These are phyloP conservation scores for Plenodomus lindquistii DNA, from an alignment of 2,329 filamentous ascomycete genomes.

Conservation along the genomic window DNA sequence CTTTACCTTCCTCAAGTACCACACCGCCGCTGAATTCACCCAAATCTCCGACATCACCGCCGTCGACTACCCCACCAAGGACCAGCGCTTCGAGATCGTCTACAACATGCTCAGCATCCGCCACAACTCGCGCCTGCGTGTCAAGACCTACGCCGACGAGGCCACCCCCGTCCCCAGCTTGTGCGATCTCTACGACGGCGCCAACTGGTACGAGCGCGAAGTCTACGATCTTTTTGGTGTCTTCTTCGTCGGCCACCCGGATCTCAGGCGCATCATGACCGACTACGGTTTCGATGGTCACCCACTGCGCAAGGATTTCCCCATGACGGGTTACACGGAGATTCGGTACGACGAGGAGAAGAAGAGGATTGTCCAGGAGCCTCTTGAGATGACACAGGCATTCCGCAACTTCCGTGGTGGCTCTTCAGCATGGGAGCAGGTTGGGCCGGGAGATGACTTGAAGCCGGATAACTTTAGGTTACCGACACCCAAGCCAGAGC, in stretches of 20 bases:
- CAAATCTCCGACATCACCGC: slow-evolving; percentile 90
- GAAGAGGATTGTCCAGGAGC: slow-evolving; percentile 98
- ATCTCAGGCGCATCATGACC: slow-evolving; percentile 97
- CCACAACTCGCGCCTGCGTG: slow-evolving; percentile 93
- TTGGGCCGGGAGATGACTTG: slow-evolving; percentile 72
- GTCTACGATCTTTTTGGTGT: slow-evolving; percentile 97
- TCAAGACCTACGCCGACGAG: slow-evolving; percentile 99
- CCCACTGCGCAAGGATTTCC: slow-evolving; percentile 96
- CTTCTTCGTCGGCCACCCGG: slow-evolving; percentile 93
- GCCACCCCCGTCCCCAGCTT: slow-evolving; percentile 90
- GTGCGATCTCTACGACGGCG: slow-evolving; percentile 84
- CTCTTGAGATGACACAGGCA: slow-evolving; percentile 94
- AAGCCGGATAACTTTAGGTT: slow-evolving; percentile 88
- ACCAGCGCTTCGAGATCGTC: slow-evolving; percentile 95
- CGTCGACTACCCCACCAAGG: slow-evolving; percentile 92
- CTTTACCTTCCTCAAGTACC: slow-evolving; percentile 94
- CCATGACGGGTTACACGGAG: slow-evolving; percentile 96
- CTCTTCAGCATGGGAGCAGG: slow-evolving; percentile 65
- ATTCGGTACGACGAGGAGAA: slow-evolving; percentile 99
- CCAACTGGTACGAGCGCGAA: slow-evolving; percentile 98
- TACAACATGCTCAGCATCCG: slow-evolving; percentile 96
- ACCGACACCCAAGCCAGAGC: slow-evolving; percentile 92
- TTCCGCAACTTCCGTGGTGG: slow-evolving; percentile 98
- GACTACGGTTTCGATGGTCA: slow-evolving; percentile 99
- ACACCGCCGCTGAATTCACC: slow-evolving; percentile 96